Conservation (phyloP, 495 filamentous ascomycete species). For the Chaetomidium leptoderma region DNA sequence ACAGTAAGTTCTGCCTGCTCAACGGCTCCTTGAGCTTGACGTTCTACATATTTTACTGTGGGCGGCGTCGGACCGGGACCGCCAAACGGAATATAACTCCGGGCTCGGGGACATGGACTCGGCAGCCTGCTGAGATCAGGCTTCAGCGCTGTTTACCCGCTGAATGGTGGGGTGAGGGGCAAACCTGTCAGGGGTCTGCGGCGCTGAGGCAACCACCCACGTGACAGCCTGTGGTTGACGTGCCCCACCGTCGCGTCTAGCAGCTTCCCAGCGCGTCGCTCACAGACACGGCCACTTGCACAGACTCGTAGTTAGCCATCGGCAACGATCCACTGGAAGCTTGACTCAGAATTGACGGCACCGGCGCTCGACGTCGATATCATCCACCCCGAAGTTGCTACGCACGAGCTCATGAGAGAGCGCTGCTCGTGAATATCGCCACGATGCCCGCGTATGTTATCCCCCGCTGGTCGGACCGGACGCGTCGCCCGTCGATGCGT, state of each 20-base stretch:
- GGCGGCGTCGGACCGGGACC: too few relatives aligned
- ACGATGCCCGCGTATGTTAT: conserved; percentile 45
- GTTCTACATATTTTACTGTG: too few relatives aligned
- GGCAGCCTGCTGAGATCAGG: too few relatives aligned
- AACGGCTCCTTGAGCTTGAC: too few relatives aligned
- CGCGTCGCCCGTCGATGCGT: neutral
- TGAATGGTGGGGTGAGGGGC: neutral
- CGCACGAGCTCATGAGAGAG: conserved; percentile 6
- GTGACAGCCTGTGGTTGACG: conserved; percentile 27
- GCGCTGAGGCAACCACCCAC: conserved; percentile 17
- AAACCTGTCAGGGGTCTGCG: neutral
- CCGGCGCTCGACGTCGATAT: neutral
- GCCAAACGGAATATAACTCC: too few relatives aligned
- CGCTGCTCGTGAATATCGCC: neutral
- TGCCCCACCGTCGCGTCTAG: conserved; percentile 9
- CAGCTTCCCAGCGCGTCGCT: neutral
- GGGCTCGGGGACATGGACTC: too few relatives aligned
- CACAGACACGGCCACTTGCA: too few relatives aligned
- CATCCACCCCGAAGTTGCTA: neutral
- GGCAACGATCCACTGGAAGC: neutral
- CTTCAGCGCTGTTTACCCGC: neutral
- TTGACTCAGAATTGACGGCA: neutral
- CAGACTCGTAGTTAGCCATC: neutral
- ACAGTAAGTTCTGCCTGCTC: too few relatives aligned
- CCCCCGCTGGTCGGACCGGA: neutral